Evolutionary conservation across 495 filamentous ascomycete species (phyloP).

Genomic region (Talaromyces wortmannii): DNA sequence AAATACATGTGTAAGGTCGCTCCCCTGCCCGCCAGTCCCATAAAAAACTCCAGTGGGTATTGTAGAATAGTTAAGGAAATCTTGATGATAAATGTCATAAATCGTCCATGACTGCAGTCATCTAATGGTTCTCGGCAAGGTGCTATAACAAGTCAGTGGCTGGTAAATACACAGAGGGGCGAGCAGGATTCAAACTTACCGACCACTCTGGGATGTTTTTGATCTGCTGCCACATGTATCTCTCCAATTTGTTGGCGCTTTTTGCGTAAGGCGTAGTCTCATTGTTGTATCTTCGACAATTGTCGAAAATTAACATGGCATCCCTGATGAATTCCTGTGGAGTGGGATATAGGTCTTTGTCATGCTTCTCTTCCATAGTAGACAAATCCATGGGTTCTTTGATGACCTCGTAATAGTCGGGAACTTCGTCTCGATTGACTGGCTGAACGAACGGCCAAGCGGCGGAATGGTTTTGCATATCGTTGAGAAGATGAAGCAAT

Average conservation of each 20-base stretch:
- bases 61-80: neutral
- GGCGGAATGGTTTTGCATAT: slow-evolving; percentile 85
- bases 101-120: neutral
- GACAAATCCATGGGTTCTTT: slow-evolving; percentile 95
- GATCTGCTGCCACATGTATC: slow-evolving; percentile 93
- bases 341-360: slow-evolving; percentile 83
- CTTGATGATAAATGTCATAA: neutral
- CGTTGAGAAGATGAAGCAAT: slow-evolving; percentile 85
- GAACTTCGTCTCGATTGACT: slow-evolving; percentile 90
- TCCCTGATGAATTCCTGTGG: slow-evolving; percentile 93
- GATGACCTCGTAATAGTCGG: slow-evolving; percentile 98
- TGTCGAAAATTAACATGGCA: slow-evolving; percentile 86
- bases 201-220: slow-evolving; percentile 95
- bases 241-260: slow-evolving; percentile 90
- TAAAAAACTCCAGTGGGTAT: no score
- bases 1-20: no score
- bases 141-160: slow-evolving; percentile 25
- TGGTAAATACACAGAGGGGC: neutral
- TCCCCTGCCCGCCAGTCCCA: no score
- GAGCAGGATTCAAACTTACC: slow-evolving; percentile 35
- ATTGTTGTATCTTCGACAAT: slow-evolving; percentile 93
- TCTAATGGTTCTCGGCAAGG: slow-evolving; percentile 39
- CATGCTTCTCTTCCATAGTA: slow-evolving; percentile 94
- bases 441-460: slow-evolving; percentile 94
- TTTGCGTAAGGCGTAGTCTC: slow-evolving; percentile 94